Percentiles rank a stretch among this genome's conserved stretches.
Conservation (phyloP, 148 eudicot species). For the Pharnaceum exiguum region DNA sequence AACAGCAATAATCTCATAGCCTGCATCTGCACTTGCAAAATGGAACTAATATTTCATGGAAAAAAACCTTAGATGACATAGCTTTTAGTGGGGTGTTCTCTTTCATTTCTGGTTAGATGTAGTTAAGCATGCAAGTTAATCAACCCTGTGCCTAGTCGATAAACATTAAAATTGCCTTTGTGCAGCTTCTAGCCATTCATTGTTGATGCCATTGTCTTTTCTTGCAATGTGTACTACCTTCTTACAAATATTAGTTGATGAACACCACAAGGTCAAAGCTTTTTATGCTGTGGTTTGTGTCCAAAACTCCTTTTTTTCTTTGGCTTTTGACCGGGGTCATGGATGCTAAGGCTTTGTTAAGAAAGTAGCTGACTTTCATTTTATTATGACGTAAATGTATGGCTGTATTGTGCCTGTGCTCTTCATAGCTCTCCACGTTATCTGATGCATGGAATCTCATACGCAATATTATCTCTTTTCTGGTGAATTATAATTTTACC, state of each 20-base stretch:
- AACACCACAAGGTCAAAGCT: background rate
- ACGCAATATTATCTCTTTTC: background rate
- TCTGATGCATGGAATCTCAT: too few relatives aligned
- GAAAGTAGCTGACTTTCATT: background rate
- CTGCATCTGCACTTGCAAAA: background rate
- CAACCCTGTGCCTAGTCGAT: background rate
- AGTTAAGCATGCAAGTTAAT: background rate
- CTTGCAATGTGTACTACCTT: background rate
- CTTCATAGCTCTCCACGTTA: too few relatives aligned
- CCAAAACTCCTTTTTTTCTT: background rate
- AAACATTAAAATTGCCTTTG: background rate
- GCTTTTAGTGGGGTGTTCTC: too few relatives aligned
- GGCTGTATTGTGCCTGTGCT: too few relatives aligned
- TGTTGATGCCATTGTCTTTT: background rate
- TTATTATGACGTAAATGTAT: background rate
- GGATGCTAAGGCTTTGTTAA: background rate
- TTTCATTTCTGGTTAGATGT: background rate
- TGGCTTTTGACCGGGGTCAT: background rate
- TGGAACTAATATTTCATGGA: too few relatives aligned
- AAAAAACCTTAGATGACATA: too few relatives aligned
- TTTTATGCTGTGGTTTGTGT: too few relatives aligned
- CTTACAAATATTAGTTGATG: background rate
- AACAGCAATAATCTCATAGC: background rate
- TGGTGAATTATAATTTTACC: constrained; percentile 1
- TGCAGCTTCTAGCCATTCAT: background rate